Percentiles rank a stretch among this genome's conserved stretches.
Evolutionary conservation across 176 grass and related monocot genomes (phyloP).

Genomic region (Triticum monococcum): DNA sequence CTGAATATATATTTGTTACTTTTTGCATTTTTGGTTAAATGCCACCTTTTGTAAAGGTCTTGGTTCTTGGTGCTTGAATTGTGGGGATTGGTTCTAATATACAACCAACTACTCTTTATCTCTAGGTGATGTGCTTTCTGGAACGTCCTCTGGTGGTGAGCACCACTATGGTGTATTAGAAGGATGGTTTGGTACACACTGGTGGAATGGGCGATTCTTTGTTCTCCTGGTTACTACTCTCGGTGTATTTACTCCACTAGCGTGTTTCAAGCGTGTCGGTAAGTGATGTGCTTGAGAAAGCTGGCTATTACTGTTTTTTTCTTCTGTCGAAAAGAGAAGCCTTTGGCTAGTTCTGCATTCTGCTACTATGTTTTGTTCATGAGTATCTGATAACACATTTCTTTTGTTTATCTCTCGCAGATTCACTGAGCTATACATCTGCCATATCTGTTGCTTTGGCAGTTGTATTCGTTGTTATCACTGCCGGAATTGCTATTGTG

Average conservation of each 20-base stretch:
- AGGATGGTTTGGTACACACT: constrained; percentile 89
- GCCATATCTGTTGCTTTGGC: constrained; percentile 87
- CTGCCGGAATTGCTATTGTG: constrained; percentile 86
- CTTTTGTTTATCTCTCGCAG: constrained; percentile 49
- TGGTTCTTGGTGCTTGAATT: not conserved
- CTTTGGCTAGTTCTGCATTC: not conserved
- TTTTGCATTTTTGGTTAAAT: not conserved
- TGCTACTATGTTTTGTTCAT: not conserved
- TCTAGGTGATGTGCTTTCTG: constrained; percentile 88
- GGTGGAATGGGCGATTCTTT: constrained; percentile 90
- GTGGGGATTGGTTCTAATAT: constrained; percentile 1
- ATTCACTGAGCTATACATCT: constrained; percentile 92
- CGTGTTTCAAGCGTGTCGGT: constrained; percentile 89
- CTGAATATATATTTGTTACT: not conserved
- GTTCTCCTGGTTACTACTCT: constrained; percentile 67
- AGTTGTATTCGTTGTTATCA: constrained; percentile 84
- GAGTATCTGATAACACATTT: not conserved
- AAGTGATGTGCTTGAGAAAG: not conserved
- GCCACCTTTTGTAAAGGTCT: not conserved
- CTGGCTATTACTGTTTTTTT: not conserved
- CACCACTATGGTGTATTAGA: constrained; percentile 88
- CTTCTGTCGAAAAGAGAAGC: not conserved
- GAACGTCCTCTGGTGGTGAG: constrained; percentile 63
- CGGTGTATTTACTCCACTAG: constrained; percentile 67
- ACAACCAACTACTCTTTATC: not conserved